Conservation (phyloP, 202 grass and related monocot species). For the Panicum virgatum region DNA sequence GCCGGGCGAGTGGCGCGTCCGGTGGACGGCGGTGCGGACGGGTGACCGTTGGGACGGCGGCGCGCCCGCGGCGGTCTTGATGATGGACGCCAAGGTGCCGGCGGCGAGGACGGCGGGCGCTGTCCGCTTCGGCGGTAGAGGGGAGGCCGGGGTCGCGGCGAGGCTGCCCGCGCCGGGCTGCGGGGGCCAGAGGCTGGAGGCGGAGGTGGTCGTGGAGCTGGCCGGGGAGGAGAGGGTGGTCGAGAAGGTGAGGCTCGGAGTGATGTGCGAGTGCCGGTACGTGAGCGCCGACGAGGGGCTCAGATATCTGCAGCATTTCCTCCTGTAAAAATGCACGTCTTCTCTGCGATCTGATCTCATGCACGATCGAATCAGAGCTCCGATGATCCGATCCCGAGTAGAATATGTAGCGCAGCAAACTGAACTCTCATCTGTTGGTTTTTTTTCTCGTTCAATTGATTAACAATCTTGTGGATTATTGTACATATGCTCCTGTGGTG, state of each 20-base stretch:
- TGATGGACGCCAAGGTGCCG: conserved; percentile 65
- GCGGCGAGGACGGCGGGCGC: conserved; percentile 32
- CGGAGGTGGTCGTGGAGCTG: conserved; percentile 53
- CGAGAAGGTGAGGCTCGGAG: conserved; percentile 62
- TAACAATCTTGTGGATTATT: neutral
- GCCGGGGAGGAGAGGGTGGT: conserved; percentile 42
- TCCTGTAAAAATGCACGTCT: conserved; percentile 22
- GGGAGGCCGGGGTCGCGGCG: conserved; percentile 51
- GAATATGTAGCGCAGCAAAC: neutral
- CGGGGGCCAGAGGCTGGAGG: conserved; percentile 30
- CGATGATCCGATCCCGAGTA: neutral
- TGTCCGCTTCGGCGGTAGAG: neutral
- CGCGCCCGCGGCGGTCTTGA: conserved; percentile 34
- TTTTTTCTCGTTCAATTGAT: neutral
- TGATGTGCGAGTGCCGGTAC: conserved; percentile 70
- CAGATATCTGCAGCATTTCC: conserved; percentile 72
- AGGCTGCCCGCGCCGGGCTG: conserved; percentile 49
- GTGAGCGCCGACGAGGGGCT: conserved; percentile 61
- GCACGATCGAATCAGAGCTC: neutral
- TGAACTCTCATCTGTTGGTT: neutral
- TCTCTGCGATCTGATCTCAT: neutral
- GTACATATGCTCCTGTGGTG: neutral
- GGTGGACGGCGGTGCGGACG: conserved; percentile 65
- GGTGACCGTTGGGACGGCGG: neutral
- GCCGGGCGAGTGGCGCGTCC: conserved; percentile 34